Evolutionary conservation across 306 rosid genomes (phyloP).

Genomic region (Alnus rubra): DNA sequence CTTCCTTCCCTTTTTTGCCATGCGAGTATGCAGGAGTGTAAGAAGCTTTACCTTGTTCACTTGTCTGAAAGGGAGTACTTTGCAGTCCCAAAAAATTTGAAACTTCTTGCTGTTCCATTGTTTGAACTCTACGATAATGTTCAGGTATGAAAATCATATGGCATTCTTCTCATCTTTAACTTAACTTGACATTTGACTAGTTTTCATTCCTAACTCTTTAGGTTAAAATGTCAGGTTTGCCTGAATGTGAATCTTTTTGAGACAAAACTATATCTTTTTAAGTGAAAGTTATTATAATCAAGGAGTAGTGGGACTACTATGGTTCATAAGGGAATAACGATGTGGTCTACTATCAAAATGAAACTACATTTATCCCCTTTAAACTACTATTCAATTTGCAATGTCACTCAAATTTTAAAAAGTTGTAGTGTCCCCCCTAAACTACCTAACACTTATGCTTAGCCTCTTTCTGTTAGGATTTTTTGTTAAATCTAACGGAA

Average conservation of each 20-base stretch:
- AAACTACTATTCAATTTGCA: too few relatives aligned
- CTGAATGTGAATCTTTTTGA: not conserved
- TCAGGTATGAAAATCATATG: conserved; percentile 54
- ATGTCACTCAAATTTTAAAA: too few relatives aligned
- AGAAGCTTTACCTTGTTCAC: conserved; percentile 91
- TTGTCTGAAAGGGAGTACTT: conserved; percentile 96
- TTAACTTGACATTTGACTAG: not conserved
- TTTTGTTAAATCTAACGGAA: too few relatives aligned
- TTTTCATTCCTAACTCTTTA: not conserved
- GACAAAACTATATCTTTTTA: not conserved
- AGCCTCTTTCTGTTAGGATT: too few relatives aligned
- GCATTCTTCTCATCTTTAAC: conserved; percentile 15
- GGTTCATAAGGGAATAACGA: not conserved
- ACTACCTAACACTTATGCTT: too few relatives aligned
- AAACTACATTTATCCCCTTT: too few relatives aligned
- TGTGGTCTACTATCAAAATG: not conserved
- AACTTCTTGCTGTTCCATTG: conserved; percentile 96
- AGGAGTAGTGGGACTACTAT: not conserved
- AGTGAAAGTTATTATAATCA: not conserved
- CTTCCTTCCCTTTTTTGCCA: not conserved
- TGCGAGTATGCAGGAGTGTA: conserved; percentile 70
- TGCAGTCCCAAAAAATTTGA: conserved; percentile 95
- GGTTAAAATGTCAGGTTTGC: not conserved
- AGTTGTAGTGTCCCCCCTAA: too few relatives aligned
- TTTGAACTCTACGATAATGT: conserved; percentile 99